Evolutionary conservation across 805 yeast species (phyloP), one percentile per base, ranked within the genome.

Genomic region (Sungouiella blattae): DNA sequence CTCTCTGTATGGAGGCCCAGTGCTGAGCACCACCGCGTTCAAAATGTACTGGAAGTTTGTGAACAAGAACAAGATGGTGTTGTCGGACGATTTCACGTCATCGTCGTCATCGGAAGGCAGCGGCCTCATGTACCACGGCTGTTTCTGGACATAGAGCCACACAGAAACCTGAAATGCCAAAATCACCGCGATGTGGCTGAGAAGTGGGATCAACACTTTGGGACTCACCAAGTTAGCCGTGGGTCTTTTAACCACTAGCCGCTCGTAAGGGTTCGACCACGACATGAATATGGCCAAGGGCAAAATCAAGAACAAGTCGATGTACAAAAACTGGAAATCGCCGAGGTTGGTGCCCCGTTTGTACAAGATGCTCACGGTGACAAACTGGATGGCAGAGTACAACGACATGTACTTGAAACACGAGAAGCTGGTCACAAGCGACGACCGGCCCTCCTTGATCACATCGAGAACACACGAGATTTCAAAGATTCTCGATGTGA

Each of bases 401-500:
- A 94, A 63, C 34, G 97, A 87, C 98, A 93, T 93, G 67, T 86
- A 93, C 72, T 88, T 94, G 78, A 93, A 93, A 60, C 98, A 93
- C 24, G 96, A 82, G 62, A 93, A 93, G 43, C 95, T 84, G 1
- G 99, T 93, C 13, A 89, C 96, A 53, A 93, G 67, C 14, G 97
- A 83, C 1, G 96, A 94, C 43, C 99, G 73, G 4, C 99, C 99
- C 58, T 93, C 98, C 50, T 78, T 81, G 39, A 93, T 87, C 3
- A 93, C 93, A 55, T 87, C 87, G 46, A 87, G 64, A 16, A 91
- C 96, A 66, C 98, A 93, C 3, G 95, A 78, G 28, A 93, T 88
- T 47, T 93, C 96, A 62, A 94, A 93, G 1, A 75, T 58, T 27
- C 94, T 73, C 1, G 96, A 87, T 0, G 99, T 93, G 58, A 93